Evolutionary conservation across 2,329 filamentous ascomycete species (phyloP), one percentile per base, ranked within the genome.

Genomic region (Colletotrichum costaricense): DNA sequence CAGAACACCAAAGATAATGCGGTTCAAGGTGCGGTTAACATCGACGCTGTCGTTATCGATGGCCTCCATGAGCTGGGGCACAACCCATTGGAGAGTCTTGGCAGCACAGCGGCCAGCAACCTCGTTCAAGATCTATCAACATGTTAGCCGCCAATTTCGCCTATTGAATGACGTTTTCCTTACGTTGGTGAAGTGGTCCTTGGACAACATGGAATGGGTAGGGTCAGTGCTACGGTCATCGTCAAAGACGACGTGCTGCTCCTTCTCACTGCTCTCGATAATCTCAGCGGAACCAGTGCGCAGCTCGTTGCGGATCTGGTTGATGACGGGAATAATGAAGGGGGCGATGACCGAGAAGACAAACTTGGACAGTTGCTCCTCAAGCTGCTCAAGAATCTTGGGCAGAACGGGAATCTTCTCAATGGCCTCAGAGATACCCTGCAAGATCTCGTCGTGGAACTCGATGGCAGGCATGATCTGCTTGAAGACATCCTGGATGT

Each of bases 151-250:
- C 1, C 28, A 72, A 1, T 26, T 22, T 12, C 2, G 19, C 30
- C 12, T 1, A 19, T 22, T 16, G 7, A 28, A 16, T 35, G 4
- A 12, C 28, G 4, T 11, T 35, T 26, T 78, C 3, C 87, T 83
- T 81, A 93, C 87, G 79, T 97, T 97, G 75, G 93, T 94, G 82
- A 98, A 98, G 83, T 98, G 95, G 79, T 98, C 95, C 85, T 98
- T 98, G 72, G 95, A 95, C 65, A 98, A 86, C 95, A 98, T 98
- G 24, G 94, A 97, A 85, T 98, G 95, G 1, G 95, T 98, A 0
- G 95, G 96, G 79, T 98, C 93, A 24, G 91, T 91, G 75, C 86
- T 93, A 64, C 89, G 75, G 79, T 97, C 93, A 76, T 98, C 92
- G 57, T 93, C 84, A 83, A 98, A 98, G 63, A 98, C 95, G 76